Base-by-base conservation (phyloP, 2,329 filamentous ascomycete genomes). In the Hawksworthiomyces lignivorus region DNA sequence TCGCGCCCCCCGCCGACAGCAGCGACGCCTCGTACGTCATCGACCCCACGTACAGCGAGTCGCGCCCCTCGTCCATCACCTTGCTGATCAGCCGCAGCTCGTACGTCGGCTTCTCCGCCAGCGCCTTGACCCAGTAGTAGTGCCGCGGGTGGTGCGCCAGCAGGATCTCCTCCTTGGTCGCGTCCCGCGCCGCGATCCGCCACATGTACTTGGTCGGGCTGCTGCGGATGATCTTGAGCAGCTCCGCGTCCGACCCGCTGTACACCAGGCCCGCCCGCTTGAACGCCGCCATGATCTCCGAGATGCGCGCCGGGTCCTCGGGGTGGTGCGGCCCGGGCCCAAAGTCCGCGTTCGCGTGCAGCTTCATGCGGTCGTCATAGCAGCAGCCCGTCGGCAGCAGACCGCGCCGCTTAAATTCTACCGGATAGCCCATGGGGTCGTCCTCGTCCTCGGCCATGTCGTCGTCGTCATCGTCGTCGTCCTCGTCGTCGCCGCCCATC, bases 331-430 rank as follows among this genome's bases (percentile, higher is more conserved):
- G 83, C 36, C 80, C 75, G 2, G 74, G 72, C 15, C 75, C 77
- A 56, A 79, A 82, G 58, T 87, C 81, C 14, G 86, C 80, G 57
- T 96, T 94, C 41, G 88, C 85, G 59, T 98, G 92, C 47, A 94
- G 84, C 47, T 92, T 87, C 92, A 98, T 98, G 24, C 90, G 80
- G 44, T 87, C 81, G 64, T 98, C 92, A 58, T 97, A 98, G 51
- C 86, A 90, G 47, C 84, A 79, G 4, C 86, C 86, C 0, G 84
- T 89, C 0, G 82, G 77, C 2, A 86, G 67, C 20, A 77, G 62
- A 2, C 70, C 69, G 28, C 63, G 67, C 43, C 64, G 63, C 12
- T 58, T 59, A 38, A 69, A 52, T 39, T 64, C 49, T 7, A 49
- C 47, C 2, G 53, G 56, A 15, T 56, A 60, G 42, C 63, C 50